A percentile compares a stretch with the other conserved stretches of the same genome.
Conservation (phyloP, 495 filamentous ascomycete genomes). For the Lichina pygmaea region DNA sequence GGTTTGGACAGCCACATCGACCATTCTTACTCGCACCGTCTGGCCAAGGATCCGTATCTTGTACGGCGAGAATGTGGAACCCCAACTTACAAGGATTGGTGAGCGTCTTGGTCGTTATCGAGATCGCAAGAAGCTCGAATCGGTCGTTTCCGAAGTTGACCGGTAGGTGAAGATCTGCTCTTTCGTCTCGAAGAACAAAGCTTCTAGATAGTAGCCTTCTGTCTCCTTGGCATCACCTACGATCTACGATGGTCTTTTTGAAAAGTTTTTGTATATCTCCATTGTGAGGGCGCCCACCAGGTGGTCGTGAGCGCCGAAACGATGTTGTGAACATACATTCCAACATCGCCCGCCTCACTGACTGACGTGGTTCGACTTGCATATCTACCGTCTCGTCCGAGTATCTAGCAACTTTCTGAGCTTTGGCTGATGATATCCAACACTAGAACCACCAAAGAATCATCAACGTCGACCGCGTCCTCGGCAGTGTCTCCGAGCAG, state of each 20-base stretch:
- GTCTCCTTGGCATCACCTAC: too few relatives aligned
- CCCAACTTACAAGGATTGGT: constrained; percentile 75
- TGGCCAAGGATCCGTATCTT: constrained; percentile 58
- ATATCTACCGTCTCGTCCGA: too few relatives aligned
- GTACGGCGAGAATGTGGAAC: constrained; percentile 80
- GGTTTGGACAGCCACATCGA: constrained; percentile 34
- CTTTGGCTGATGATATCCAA: constrained; percentile 1
- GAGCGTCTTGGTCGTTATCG: constrained; percentile 68
- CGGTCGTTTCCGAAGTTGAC: constrained; percentile 27
- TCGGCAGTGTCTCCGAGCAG: background rate
- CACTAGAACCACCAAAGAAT: background rate
- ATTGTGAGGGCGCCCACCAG: too few relatives aligned
- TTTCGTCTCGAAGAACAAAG: too few relatives aligned
- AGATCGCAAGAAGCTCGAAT: constrained; percentile 32
- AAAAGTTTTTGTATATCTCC: too few relatives aligned
- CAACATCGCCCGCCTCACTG: too few relatives aligned
- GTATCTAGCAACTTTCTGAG: too few relatives aligned
- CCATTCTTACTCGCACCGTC: constrained; percentile 44
- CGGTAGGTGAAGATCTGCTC: constrained; percentile 10
- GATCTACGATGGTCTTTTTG: too few relatives aligned
- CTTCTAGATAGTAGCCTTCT: too few relatives aligned
- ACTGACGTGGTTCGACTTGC: too few relatives aligned
- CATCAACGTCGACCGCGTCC: background rate
- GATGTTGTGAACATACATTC: too few relatives aligned
- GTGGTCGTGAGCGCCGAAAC: too few relatives aligned